Evolutionary conservation across 176 grass and related monocot genomes (phyloP).

Genomic region (Hordeum marinum): DNA sequence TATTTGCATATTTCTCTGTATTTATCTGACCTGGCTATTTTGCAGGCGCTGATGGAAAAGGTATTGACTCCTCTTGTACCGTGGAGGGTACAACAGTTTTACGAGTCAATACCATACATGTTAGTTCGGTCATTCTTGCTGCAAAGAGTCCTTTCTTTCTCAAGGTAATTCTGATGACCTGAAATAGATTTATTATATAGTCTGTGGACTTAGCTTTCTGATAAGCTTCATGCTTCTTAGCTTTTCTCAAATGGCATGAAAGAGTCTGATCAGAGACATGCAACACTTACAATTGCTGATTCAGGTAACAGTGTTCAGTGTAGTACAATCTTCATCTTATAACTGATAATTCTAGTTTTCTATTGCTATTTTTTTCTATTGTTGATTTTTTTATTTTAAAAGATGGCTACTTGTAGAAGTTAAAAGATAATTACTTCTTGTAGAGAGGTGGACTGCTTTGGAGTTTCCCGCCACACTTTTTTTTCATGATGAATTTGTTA

Average conservation of each 20-base stretch:
- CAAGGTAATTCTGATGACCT: constrained; percentile 42
- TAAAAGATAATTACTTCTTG: background rate
- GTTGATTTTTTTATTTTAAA: background rate
- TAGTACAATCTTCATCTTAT: background rate
- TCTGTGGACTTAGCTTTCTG: constrained; percentile 1
- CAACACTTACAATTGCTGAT: constrained; percentile 75
- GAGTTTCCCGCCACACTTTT: background rate
- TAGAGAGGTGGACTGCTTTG: background rate
- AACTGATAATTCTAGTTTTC: background rate
- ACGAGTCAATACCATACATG: constrained; percentile 62
- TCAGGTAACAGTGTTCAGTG: constrained; percentile 43
- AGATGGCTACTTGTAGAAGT: background rate
- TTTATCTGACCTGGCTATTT: background rate
- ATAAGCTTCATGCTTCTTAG: constrained; percentile 4
- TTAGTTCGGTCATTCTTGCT: constrained; percentile 88
- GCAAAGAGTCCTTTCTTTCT: constrained; percentile 90
- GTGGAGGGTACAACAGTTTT: constrained; percentile 36
- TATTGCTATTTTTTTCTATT: background rate
- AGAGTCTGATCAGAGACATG: constrained; percentile 58
- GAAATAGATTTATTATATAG: background rate
- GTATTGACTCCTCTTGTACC: constrained; percentile 52
- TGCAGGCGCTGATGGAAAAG: constrained; percentile 58
- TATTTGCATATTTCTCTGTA: constrained; percentile 5
- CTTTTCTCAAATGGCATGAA: background rate
- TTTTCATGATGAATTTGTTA: background rate